Conservation (phyloP, 1,284 basidiomycete genomes). For the Ustilago esculenta region DNA sequence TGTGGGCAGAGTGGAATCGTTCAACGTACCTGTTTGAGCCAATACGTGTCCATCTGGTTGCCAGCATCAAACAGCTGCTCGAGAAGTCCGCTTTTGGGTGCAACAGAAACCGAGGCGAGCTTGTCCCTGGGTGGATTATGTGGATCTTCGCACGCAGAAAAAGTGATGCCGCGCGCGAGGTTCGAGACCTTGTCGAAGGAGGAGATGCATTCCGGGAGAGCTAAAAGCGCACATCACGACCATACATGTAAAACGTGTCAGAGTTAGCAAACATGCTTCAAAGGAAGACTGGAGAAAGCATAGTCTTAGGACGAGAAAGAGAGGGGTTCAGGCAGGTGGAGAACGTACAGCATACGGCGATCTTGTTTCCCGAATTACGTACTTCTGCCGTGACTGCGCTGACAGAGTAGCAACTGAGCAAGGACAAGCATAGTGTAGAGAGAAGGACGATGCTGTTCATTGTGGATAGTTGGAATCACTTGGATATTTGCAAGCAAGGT, state of each 20-base stretch:
- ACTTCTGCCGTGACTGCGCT: neutral
- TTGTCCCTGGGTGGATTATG: neutral
- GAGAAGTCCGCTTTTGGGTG: neutral
- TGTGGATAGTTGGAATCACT: too few relatives aligned
- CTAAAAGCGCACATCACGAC: too few relatives aligned
- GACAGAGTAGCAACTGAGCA: neutral
- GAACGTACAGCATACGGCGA: conserved; percentile 29
- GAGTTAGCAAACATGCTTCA: too few relatives aligned
- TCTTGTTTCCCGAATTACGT: neutral
- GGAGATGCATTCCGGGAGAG: neutral
- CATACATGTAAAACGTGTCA: too few relatives aligned
- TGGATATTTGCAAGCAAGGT: too few relatives aligned
- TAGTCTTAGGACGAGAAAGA: neutral
- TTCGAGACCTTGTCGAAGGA: neutral
- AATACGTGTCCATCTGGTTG: conserved; percentile 5
- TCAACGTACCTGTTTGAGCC: conserved; percentile 8
- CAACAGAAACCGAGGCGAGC: conserved; percentile 2
- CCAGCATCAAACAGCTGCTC: conserved; percentile 3
- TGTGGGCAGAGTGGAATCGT: too few relatives aligned
- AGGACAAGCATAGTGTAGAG: too few relatives aligned
- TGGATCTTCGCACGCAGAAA: neutral
- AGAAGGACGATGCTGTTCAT: too few relatives aligned
- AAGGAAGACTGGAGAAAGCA: too few relatives aligned
- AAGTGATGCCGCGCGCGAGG: conserved; percentile 7
- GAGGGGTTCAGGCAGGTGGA: neutral